Evolutionary conservation across 1,139 yeast species (phyloP).

Genomic region (Debaryomycetaceae sp.): DNA sequence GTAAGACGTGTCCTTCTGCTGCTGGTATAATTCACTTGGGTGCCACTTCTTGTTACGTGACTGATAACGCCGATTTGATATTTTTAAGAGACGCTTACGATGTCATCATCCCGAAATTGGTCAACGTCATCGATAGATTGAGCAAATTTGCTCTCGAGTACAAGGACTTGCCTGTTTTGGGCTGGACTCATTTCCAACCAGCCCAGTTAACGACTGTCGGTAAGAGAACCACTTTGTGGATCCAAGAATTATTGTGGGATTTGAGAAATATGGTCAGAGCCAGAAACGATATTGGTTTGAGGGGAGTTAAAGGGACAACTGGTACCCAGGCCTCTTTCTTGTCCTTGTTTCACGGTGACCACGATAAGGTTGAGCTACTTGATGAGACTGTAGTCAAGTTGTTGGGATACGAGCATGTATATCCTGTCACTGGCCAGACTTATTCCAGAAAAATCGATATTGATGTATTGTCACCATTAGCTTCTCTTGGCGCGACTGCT

Average conservation of each 20-base stretch:
- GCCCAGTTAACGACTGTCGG: conserved; percentile 99
- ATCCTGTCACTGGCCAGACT: conserved; percentile 98
- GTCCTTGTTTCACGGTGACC: conserved; percentile 93
- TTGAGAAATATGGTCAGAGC: conserved; percentile 94
- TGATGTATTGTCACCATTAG: conserved; percentile 87
- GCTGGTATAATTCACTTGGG: conserved; percentile 98
- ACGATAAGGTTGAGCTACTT: conserved; percentile 88
- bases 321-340: conserved; percentile 98
- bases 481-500: conserved; percentile 94
- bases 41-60: conserved; percentile 96
- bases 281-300: conserved; percentile 89
- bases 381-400: conserved; percentile 92
- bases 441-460: conserved; percentile 97
- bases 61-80: conserved; percentile 97
- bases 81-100: conserved; percentile 95
- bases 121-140: conserved; percentile 89
- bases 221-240: conserved; percentile 96
- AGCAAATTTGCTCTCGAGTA: conserved; percentile 83
- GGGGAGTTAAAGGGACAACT: conserved; percentile 99
- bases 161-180: conserved; percentile 95
- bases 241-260: conserved; percentile 98
- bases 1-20: conserved; percentile 90
- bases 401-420: conserved; percentile 89
- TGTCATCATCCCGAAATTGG: conserved; percentile 87
- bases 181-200: conserved; percentile 99